Conservation (phyloP, 2,329 filamentous ascomycete species). For the Fusarium concolor region DNA sequence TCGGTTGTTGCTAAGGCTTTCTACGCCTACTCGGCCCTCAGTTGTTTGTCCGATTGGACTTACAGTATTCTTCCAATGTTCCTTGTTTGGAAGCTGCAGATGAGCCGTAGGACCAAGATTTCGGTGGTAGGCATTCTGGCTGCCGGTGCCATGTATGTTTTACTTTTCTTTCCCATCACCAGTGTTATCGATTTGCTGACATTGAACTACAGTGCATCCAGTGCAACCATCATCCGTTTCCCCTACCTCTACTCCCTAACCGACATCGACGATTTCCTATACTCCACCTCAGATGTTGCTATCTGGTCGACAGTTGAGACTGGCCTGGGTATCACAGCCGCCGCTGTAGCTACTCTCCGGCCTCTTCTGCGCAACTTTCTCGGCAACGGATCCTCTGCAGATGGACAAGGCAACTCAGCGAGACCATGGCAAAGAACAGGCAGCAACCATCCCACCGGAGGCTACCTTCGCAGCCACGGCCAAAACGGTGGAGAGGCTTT, state of each 20-base stretch:
- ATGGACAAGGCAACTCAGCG: constrained; percentile 33
- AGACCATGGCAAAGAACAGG: constrained; percentile 36
- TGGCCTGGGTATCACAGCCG: constrained; percentile 56
- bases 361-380: constrained; percentile 17
- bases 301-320: constrained; percentile 61
- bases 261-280: constrained; percentile 56
- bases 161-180: too few species aligned
- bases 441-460: constrained; percentile 28
- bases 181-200: background rate
- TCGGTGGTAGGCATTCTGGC: constrained; percentile 48
- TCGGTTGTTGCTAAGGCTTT: constrained; percentile 1
- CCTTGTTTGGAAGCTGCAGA: constrained; percentile 55
- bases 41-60: constrained; percentile 55
- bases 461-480: constrained; percentile 39
- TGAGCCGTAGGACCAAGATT: constrained; percentile 54
- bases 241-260: constrained; percentile 55
- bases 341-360: constrained; percentile 54
- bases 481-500: constrained; percentile 14
- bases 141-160: constrained; percentile 22
- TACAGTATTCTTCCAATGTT: constrained; percentile 55
- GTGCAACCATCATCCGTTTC: constrained; percentile 58
- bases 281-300: constrained; percentile 56
- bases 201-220: constrained; percentile 42
- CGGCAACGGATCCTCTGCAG: constrained; percentile 14
- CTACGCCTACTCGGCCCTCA: constrained; percentile 53